Evolutionary conservation across 148 eudicot genomes (phyloP).

Genomic region (Polygonum maritimum): DNA sequence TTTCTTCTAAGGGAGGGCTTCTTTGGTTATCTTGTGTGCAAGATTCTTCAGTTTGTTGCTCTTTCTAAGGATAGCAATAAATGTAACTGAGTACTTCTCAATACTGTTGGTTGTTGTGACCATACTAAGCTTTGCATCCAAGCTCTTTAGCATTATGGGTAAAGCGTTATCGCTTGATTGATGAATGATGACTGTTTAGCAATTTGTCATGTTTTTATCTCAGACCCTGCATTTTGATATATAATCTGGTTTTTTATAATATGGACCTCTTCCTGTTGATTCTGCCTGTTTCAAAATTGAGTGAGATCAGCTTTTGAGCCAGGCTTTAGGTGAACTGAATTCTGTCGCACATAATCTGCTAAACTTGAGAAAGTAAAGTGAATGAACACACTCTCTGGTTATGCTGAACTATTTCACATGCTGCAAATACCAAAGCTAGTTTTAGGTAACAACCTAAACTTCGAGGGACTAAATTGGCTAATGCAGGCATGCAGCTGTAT

Average conservation of each 20-base stretch:
- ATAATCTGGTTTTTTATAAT: background rate
- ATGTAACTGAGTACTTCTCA: slow-evolving; percentile 15
- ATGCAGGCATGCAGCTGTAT: background rate
- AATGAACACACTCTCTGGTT: background rate
- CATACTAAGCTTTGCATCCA: slow-evolving; percentile 1
- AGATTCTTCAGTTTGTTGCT: slow-evolving; percentile 8
- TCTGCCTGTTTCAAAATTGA: background rate
- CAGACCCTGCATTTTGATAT: slow-evolving; percentile 4
- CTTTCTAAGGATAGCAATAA: slow-evolving; percentile 16
- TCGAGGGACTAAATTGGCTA: background rate
- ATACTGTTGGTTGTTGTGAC: slow-evolving; percentile 9
- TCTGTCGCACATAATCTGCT: background rate
- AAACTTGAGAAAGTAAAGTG: background rate
- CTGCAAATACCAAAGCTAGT: background rate
- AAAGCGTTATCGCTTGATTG: background rate
- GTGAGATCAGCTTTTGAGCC: background rate
- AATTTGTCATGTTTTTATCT: background rate
- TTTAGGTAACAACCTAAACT: background rate
- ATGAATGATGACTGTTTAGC: background rate
- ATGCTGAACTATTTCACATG: background rate
- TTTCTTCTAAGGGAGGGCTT: background rate
- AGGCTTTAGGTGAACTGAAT: background rate
- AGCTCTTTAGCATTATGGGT: slow-evolving; percentile 4
- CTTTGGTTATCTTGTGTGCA: slow-evolving; percentile 6
- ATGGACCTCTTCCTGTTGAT: background rate